Evolutionary conservation across 306 rosid species (phyloP).

Genomic region (Echinosophora koreensis): DNA sequence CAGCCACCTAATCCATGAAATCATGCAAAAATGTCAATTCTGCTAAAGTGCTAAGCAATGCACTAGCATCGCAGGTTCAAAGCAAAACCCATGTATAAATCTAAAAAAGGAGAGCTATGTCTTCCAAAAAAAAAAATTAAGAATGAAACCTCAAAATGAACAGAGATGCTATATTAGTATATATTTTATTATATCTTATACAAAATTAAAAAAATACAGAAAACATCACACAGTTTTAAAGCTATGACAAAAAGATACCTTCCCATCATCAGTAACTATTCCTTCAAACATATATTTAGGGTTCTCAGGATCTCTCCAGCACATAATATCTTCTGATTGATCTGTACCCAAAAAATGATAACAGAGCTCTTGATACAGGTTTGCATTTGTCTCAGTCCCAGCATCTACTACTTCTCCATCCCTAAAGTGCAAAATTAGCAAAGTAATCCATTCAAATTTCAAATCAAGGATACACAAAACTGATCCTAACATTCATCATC

Average conservation of each 20-base stretch:
- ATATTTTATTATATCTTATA: neutral
- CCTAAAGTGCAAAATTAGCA: constrained; percentile 54
- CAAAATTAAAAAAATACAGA: neutral
- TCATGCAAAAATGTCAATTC: neutral
- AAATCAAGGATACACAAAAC: constrained; percentile 13
- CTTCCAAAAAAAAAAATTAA: neutral
- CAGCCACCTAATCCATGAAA: too few species aligned
- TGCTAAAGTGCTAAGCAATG: neutral
- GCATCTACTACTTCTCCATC: constrained; percentile 74
- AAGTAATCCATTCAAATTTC: constrained; percentile 22
- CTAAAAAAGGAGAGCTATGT: neutral
- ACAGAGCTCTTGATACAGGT: constrained; percentile 79
- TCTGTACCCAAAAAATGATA: constrained; percentile 87
- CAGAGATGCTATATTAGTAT: neutral
- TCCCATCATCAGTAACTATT: constrained; percentile 81
- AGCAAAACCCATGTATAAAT: neutral
- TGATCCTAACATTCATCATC: neutral
- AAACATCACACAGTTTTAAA: constrained; percentile 1
- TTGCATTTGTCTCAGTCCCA: constrained; percentile 86
- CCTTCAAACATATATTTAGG: constrained; percentile 75
- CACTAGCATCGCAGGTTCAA: neutral
- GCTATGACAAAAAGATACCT: constrained; percentile 57
- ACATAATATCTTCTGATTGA: constrained; percentile 85
- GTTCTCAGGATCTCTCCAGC: constrained; percentile 87
- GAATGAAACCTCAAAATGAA: neutral